Evolutionary conservation across 176 grass and related monocot genomes (phyloP).

Genomic region (Rhynchospora breviuscula): DNA sequence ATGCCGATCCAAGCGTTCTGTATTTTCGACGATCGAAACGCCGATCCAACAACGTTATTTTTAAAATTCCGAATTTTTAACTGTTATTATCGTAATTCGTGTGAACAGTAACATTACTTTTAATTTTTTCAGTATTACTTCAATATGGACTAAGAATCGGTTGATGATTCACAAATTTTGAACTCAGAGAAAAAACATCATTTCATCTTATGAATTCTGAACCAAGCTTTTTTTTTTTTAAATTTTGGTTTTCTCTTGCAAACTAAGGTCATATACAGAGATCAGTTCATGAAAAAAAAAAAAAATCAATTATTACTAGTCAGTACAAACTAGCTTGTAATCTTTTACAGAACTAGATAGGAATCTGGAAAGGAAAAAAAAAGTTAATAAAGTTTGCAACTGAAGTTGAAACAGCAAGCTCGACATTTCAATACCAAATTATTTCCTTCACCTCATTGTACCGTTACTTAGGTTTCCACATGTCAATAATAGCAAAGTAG

Average conservation of each 20-base stretch:
- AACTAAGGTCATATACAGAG: background rate
- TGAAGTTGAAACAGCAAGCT: background rate
- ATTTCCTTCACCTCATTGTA: background rate
- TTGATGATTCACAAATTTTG: background rate
- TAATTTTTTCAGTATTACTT: no score
- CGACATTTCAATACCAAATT: background rate
- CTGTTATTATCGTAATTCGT: no score
- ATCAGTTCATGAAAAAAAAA: no score
- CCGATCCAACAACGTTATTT: no score
- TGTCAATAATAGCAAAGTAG: background rate
- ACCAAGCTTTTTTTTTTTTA: background rate
- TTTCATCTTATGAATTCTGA: background rate
- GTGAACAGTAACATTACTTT: no score
- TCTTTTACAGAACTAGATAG: background rate
- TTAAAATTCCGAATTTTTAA: no score
- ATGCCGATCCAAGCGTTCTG: no score
- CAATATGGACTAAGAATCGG: background rate
- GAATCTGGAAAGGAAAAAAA: background rate
- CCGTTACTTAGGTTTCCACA: background rate
- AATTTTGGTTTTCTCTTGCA: background rate
- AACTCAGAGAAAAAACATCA: background rate
- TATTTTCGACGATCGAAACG: no score
- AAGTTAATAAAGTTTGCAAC: background rate
- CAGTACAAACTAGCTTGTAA: background rate
- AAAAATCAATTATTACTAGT: background rate